These are phyloP conservation scores for Trypanosoma caninum DNA, from an alignment of 208 protist species.

Conservation along the genomic window DNA sequence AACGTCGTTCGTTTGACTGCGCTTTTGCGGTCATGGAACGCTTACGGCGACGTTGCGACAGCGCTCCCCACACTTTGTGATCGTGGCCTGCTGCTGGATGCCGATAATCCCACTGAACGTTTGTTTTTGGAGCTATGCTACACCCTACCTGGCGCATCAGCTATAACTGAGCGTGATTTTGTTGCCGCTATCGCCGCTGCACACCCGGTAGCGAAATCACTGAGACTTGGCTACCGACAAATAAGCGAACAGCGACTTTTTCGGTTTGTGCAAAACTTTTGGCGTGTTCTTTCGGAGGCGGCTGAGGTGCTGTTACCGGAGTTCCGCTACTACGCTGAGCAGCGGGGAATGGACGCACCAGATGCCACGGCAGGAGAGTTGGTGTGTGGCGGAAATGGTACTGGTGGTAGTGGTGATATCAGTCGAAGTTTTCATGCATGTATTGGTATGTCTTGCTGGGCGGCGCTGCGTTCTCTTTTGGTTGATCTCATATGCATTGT, in stretches of 20 bases:
- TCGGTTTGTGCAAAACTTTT: slow-evolving; percentile 63
- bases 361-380: background rate
- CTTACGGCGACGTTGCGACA: background rate
- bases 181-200: slow-evolving; percentile 2
- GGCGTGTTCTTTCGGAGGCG: slow-evolving; percentile 41
- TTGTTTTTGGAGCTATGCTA: slow-evolving; percentile 56
- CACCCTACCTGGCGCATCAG: slow-evolving; percentile 1
- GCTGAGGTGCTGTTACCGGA: slow-evolving; percentile 36
- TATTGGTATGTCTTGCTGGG: background rate
- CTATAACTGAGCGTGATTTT: background rate
- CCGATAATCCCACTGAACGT: slow-evolving; percentile 66
- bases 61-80: slow-evolving; percentile 48
- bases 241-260: slow-evolving; percentile 69
- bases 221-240: slow-evolving; percentile 52
- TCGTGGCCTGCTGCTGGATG: slow-evolving; percentile 68
- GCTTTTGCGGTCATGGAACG: slow-evolving; percentile 55
- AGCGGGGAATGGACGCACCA: slow-evolving; percentile 8
- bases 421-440: background rate
- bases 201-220: slow-evolving; percentile 26
- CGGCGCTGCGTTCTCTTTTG: slow-evolving; percentile 46
- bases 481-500: slow-evolving; percentile 82
- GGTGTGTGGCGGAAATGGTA: background rate
- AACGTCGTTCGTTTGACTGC: slow-evolving; percentile 55
- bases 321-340: slow-evolving; percentile 27
- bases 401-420: background rate